Evolutionary conservation across 352 stramenopile genomes (phyloP).

Genomic region (Globisporangium megalacanthum): DNA sequence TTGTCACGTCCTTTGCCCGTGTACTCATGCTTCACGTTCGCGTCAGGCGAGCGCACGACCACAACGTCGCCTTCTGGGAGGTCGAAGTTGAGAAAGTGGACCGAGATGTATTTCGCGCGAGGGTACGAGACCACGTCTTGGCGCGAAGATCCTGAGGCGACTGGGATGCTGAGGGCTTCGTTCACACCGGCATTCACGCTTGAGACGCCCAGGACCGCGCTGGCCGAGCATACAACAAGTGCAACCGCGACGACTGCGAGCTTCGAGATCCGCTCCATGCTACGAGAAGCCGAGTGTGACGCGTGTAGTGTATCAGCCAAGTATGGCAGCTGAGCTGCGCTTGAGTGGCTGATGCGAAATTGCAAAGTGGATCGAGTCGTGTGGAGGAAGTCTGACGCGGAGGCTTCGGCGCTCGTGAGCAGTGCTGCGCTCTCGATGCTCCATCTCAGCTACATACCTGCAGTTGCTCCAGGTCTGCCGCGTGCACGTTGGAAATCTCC

Average conservation of each 20-base stretch:
- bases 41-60: slow-evolving; percentile 32
- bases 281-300: not conserved
- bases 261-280: not conserved
- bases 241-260: not conserved
- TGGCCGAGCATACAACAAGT: not conserved
- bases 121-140: slow-evolving; percentile 38
- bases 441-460: too few relatives aligned
- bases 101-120: slow-evolving; percentile 42
- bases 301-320: not conserved
- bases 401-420: too few relatives aligned
- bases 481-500: too few relatives aligned
- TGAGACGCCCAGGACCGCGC: not conserved
- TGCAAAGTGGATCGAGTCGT: too few relatives aligned
- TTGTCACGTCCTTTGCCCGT: slow-evolving; percentile 29
- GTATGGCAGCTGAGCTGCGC: too few relatives aligned
- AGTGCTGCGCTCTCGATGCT: too few relatives aligned
- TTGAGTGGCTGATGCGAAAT: too few relatives aligned
- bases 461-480: too few relatives aligned
- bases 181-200: slow-evolving; percentile 19
- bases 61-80: slow-evolving; percentile 46
- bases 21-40: slow-evolving; percentile 24
- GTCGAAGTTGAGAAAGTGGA: slow-evolving; percentile 49
- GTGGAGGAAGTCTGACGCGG: too few relatives aligned
- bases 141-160: slow-evolving; percentile 19
- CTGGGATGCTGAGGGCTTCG: slow-evolving; percentile 22